Conservation (phyloP, 2,329 filamentous ascomycete genomes). For the Penicillium vulpinum region DNA sequence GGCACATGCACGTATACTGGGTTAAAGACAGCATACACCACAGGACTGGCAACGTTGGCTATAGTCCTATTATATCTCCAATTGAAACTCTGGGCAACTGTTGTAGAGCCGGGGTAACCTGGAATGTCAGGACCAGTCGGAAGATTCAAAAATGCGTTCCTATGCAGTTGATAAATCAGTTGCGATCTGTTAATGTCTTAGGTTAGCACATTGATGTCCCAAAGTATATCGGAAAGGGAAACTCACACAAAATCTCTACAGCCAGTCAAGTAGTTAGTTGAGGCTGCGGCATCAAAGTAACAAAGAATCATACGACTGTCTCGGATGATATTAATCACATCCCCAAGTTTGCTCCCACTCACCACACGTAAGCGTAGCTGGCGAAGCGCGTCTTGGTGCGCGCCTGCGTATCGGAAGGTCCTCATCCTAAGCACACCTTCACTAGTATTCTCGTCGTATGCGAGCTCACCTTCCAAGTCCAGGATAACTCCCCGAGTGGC, state of each 20-base stretch:
- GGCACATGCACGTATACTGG: not conserved
- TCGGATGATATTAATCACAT: not conserved
- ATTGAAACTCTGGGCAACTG: too few relatives aligned
- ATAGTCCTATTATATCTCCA: too few relatives aligned
- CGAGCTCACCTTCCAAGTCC: not conserved
- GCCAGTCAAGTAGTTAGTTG: not conserved
- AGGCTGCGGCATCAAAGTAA: not conserved
- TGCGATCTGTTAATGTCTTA: not conserved
- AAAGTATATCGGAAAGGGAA: not conserved
- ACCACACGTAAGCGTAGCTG: not conserved
- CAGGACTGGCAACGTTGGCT: not conserved
- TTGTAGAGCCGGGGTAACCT: too few relatives aligned
- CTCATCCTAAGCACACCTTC: too few relatives aligned
- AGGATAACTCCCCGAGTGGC: not conserved
- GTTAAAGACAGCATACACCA: not conserved
- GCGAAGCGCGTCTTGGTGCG: not conserved
- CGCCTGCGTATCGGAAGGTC: not conserved
- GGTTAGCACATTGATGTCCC: not conserved
- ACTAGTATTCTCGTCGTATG: not conserved
- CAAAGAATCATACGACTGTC: not conserved
- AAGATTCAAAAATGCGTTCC: not conserved
- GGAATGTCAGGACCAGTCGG: not conserved
- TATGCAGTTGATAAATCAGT: not conserved
- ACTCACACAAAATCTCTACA: not conserved
- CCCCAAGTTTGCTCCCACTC: not conserved